Base-by-base conservation (phyloP, 1,284 basidiomycete genomes). In the Mycena sp. region DNA sequence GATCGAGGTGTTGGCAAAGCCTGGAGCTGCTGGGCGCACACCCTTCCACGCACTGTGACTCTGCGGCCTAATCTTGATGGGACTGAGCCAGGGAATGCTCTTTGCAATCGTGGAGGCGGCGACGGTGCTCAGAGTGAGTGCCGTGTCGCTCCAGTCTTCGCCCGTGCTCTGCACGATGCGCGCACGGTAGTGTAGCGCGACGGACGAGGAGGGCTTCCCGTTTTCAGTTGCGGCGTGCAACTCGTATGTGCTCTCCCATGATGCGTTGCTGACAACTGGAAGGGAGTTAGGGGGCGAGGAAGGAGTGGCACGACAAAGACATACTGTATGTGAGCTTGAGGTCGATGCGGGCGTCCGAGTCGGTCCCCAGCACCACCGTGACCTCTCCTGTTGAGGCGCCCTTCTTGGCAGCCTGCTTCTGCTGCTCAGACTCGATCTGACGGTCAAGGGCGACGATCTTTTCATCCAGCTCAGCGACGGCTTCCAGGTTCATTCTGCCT, bases 161-260 rank as follows among this genome's bases (percentile, higher is more conserved):
- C 87, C 87, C 0, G 87, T 87, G 62, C 70, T 74, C 68, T 90
- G 87, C 0, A 73, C 74, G 58, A 89, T 78, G 32, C 77, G 77
- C 0, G 87, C 86, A 23, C 84, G 82, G 68, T 87, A 88, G 64
- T 86, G 82, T 2, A 90, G 76, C 0, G 80, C 68, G 23, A 87
- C 80, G 0, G 78, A 73, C 4, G 78, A 69, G 0, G 80, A 77
- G 5, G 83, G 81, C 61, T 80, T 77, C 0, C 81, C 81, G 21
- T 78, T 78, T 14, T 78, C 76, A 0, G 82, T 83, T 0, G 78
- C 80, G 0, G 85, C 85, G 58, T 85, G 81, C 0, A 89, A 77
- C 55, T 89, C 87, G 70, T 89, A 89, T 4, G 78, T 78, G 1
- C 87, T 83, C 19, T 73, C 70, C 87, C 87, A 89, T 19, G 70